A percentile compares a stretch with the other conserved stretches of the same genome.
Evolutionary conservation across 225 moss, liverwort and hornwort species (phyloP).

Genomic region (Anthoceros angustus): DNA sequence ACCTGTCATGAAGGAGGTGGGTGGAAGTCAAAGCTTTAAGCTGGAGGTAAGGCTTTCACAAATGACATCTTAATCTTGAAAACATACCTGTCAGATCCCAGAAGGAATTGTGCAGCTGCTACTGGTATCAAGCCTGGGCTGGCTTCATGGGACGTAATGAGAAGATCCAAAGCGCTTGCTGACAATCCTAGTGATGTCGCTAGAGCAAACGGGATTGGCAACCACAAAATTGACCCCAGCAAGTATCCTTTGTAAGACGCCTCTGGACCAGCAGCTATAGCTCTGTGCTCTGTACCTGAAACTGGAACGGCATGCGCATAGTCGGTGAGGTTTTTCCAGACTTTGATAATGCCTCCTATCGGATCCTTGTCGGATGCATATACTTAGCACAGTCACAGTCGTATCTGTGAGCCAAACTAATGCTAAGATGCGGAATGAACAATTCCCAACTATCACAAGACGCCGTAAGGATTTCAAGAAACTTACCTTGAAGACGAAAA

Average conservation of each 20-base stretch:
- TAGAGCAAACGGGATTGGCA: constrained; percentile 82
- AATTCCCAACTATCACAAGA: neutral
- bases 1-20: neutral
- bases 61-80: neutral
- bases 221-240: constrained; percentile 80
- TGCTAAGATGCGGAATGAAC: neutral
- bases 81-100: constrained; percentile 52
- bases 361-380: constrained; percentile 7
- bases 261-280: constrained; percentile 74
- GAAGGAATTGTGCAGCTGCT: constrained; percentile 58
- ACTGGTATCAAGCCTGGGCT: constrained; percentile 59
- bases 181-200: constrained; percentile 81
- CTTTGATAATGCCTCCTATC: constrained; percentile 10
- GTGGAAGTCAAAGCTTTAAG: neutral
- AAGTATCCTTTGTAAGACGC: constrained; percentile 89
- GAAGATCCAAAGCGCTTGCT: constrained; percentile 66
- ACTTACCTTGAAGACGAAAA: neutral
- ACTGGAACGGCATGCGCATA: neutral
- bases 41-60: neutral
- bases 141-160: constrained; percentile 50
- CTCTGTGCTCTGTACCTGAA: constrained; percentile 38
- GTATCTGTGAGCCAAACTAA: neutral
- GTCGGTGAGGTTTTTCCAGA: constrained; percentile 11
- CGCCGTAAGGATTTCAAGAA: neutral
- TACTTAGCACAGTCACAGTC: neutral